Percentiles rank a stretch among this genome's conserved stretches.
Conservation (phyloP, 2,329 filamentous ascomycete species). For the Colletotrichum navitas region DNA sequence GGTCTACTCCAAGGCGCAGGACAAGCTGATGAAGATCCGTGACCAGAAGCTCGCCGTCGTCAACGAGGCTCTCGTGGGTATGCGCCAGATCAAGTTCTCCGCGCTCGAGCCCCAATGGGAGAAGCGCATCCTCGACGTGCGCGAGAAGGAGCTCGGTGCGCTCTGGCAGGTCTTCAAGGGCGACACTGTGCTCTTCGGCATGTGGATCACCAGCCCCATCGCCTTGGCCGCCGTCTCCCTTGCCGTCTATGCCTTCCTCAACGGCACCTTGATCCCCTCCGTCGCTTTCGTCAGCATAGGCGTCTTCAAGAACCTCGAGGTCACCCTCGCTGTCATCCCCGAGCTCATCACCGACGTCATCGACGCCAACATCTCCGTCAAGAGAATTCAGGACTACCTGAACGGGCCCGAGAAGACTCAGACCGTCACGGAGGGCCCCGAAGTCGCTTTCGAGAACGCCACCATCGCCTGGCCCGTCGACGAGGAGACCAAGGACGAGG, state of each 20-base stretch:
- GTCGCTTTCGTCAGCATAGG: slow-evolving; percentile 84
- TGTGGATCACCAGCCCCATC: slow-evolving; percentile 81
- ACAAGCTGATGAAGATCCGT: slow-evolving; percentile 79
- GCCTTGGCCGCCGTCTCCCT: slow-evolving; percentile 79
- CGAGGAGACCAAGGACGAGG: slow-evolving; percentile 65
- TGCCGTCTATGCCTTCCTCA: slow-evolving; percentile 73
- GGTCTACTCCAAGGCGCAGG: slow-evolving; percentile 73
- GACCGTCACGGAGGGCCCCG: slow-evolving; percentile 66
- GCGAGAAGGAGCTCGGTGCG: slow-evolving; percentile 74
- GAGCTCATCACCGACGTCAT: slow-evolving; percentile 78
- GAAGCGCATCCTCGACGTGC: slow-evolving; percentile 71
- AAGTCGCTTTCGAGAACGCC: slow-evolving; percentile 75
- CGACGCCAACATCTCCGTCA: slow-evolving; percentile 79
- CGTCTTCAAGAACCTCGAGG: slow-evolving; percentile 80
- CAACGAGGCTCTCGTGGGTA: slow-evolving; percentile 82
- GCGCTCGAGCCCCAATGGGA: slow-evolving; percentile 83
- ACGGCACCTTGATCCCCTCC: slow-evolving; percentile 75
- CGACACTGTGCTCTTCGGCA: slow-evolving; percentile 73
- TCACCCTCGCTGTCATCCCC: slow-evolving; percentile 77
- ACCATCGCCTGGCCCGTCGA: slow-evolving; percentile 82
- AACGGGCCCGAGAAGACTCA: slow-evolving; percentile 72
- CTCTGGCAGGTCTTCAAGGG: slow-evolving; percentile 76
- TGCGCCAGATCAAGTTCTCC: slow-evolving; percentile 88
- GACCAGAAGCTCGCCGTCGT: slow-evolving; percentile 82
- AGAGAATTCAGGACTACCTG: slow-evolving; percentile 79